Evolutionary conservation across 106 monocot species (phyloP).

Genomic region (Dendrobium catenatum): DNA sequence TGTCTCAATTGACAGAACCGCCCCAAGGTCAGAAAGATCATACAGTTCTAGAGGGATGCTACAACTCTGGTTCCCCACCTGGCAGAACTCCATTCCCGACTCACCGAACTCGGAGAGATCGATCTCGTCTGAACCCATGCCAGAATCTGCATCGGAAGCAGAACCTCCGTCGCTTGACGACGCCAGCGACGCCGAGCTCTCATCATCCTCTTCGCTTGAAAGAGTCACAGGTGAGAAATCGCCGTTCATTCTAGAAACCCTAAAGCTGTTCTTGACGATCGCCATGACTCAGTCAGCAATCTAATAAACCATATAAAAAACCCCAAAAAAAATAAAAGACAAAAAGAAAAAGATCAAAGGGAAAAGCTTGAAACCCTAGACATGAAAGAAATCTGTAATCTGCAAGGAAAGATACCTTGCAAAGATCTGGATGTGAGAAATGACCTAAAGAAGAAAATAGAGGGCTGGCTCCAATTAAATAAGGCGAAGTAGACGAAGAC

Average conservation of each 20-base stretch:
- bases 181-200: constrained; percentile 3
- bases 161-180: background rate
- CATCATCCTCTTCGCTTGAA: constrained; percentile 31
- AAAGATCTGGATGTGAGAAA: background rate
- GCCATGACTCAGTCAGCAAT: constrained; percentile 26
- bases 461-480: background rate
- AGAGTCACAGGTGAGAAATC: constrained; percentile 20
- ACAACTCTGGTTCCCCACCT: constrained; percentile 62
- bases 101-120: constrained; percentile 55
- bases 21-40: constrained; percentile 11
- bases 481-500: constrained; percentile 33
- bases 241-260: constrained; percentile 26
- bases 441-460: constrained; percentile 16
- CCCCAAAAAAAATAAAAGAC: background rate
- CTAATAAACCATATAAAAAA: background rate
- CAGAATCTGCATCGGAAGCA: constrained; percentile 35
- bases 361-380: constrained; percentile 4
- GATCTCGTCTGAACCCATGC: constrained; percentile 68
- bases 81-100: constrained; percentile 53
- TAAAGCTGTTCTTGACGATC: constrained; percentile 35
- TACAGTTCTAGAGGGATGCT: constrained; percentile 28
- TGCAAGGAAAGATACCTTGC: background rate
- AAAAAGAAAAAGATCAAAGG: background rate
- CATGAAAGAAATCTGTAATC: background rate
- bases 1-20: background rate